A percentile compares a stretch with the other conserved stretches of the same genome.
Evolutionary conservation across 2,329 filamentous ascomycete genomes (phyloP).

Genomic region (Alternaria sp.): DNA sequence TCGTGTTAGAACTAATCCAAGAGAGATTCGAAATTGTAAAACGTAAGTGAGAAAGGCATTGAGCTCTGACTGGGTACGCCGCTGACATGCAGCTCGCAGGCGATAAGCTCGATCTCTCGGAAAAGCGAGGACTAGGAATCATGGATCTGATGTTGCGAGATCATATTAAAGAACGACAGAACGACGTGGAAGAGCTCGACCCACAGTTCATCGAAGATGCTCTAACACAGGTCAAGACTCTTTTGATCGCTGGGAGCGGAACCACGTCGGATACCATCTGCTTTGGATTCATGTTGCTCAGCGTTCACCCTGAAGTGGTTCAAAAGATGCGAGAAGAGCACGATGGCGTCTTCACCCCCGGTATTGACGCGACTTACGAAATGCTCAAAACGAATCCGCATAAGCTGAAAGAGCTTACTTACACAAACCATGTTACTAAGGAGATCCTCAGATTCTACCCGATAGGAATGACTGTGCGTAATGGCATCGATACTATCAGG

Average conservation of each 20-base stretch:
- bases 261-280: constrained; percentile 52
- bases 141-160: constrained; percentile 48
- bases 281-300: constrained; percentile 45
- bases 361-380: constrained; percentile 49
- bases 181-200: constrained; percentile 35
- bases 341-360: constrained; percentile 60
- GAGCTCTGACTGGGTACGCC: background rate
- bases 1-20: constrained; percentile 47
- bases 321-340: constrained; percentile 58
- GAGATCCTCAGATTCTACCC: constrained; percentile 64
- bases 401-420: constrained; percentile 61
- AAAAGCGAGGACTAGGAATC: constrained; percentile 49
- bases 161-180: constrained; percentile 31
- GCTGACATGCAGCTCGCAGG: constrained; percentile 9
- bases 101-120: constrained; percentile 47
- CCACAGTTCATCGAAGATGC: constrained; percentile 48
- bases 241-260: constrained; percentile 56
- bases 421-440: constrained; percentile 62
- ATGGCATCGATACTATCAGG: constrained; percentile 47
- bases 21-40: constrained; percentile 46
- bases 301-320: constrained; percentile 38
- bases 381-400: constrained; percentile 56
- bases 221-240: constrained; percentile 51
- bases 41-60: constrained; percentile 21
- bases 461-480: constrained; percentile 58